phyloP scores from a whole-genome alignment of 352 stramenopile genomes.

The Globisporangium acanthophoron region DNA sequence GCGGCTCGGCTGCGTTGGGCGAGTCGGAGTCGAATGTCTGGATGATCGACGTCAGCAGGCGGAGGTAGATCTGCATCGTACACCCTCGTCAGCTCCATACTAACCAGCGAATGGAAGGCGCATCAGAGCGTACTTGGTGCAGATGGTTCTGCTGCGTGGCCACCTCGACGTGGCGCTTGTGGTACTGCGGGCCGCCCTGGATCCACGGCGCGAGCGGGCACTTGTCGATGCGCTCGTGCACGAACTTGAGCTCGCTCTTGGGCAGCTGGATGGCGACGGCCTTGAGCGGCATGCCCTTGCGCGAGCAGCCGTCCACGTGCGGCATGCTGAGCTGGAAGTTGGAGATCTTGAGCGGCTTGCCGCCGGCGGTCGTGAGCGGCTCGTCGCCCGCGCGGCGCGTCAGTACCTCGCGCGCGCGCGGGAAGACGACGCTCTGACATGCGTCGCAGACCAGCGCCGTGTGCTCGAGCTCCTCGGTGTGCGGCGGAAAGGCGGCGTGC shows the following conservation, averaged over 20 bases:
- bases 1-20: slow-evolving; percentile 34
- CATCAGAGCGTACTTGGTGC: slow-evolving; percentile 43
- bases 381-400: slow-evolving; percentile 52
- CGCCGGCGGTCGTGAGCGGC: slow-evolving; percentile 41
- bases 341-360: slow-evolving; percentile 64
- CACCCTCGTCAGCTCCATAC: not conserved
- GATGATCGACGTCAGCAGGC: slow-evolving; percentile 52
- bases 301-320: slow-evolving; percentile 76
- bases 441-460: slow-evolving; percentile 66
- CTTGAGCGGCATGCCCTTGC: slow-evolving; percentile 80
- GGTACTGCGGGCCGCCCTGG: slow-evolving; percentile 60
- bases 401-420: slow-evolving; percentile 56
- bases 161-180: slow-evolving; percentile 35
- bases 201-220: slow-evolving; percentile 56
- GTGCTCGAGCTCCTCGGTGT: slow-evolving; percentile 69
- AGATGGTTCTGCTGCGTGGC: slow-evolving; percentile 73
- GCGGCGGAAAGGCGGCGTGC: slow-evolving; percentile 53
- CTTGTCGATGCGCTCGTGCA: slow-evolving; percentile 68
- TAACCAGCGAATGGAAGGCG: not conserved
- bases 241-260: slow-evolving; percentile 86
- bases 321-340: slow-evolving; percentile 88
- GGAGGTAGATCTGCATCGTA: slow-evolving; percentile 55
- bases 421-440: slow-evolving; percentile 73
- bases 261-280: slow-evolving; percentile 62
- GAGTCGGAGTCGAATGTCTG: slow-evolving; percentile 51